Base-by-base conservation (phyloP, 2,329 filamentous ascomycete genomes). In the Reticulascus tulasneorum region DNA sequence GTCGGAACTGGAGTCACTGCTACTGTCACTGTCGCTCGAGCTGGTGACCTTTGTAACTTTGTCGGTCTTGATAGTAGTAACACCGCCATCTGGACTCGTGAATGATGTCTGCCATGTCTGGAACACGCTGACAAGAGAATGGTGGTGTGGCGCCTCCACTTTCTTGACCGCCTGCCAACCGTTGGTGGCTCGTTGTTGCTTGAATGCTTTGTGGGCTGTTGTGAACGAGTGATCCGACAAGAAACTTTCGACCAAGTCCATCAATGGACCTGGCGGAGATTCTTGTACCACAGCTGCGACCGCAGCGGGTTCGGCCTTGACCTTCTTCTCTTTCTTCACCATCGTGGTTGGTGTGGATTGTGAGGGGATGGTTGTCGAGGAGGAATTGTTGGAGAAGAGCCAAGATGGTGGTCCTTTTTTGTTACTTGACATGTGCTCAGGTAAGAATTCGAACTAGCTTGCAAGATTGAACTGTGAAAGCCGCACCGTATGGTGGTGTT, bases 221-320 rank as follows among this genome's bases (percentile, higher is more conserved):
- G 69, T 59, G 50, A 86, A 84, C n/a, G 77, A 74, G 56, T 84
- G 72, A 29, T 82, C 72, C 26, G 71, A 70, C 32, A 89, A 69
- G 58, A 88, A 89, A 16, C 64, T 60, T 44, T 78, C 77, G 50
- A 89, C 72, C 12, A 86, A 66, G 42, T 79, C 75, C 53, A 89
- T 66, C 23, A 89, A 65, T 57, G 84, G 72, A 19, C 72, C 59
- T 5, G 82, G 73, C 18, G 77, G 69, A 29, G 64, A 56, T 19
- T 58, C 40, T 19, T 47, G 30, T 24, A 44, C 40, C 28, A 46
- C 37, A 20, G 47, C 37, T 31, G 38, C 22, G 26, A 51, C 18
- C 29, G 42, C 29, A 34, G 44, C 34, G 42, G 49, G 51, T 21
- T 38, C 31, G 43, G 35, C 36, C 30, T 36, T 35, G 15, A 15